These are phyloP conservation scores for Cantharellus anzutake DNA, from an alignment of 768 basidiomycete genomes.

Conservation along the genomic window DNA sequence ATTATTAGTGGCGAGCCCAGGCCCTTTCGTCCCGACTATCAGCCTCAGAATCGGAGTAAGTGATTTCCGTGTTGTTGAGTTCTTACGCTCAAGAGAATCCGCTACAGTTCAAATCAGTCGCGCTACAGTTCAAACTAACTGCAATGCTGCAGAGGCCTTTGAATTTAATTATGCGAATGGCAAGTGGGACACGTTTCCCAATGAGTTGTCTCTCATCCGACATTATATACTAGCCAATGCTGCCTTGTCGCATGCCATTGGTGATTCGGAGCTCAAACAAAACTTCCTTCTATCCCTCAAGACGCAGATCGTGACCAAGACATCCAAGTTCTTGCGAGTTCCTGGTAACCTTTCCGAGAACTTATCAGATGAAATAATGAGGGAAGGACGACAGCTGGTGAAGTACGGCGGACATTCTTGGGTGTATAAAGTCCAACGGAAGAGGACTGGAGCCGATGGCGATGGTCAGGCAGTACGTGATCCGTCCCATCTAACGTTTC, in stretches of 20 bases:
- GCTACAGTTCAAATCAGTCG: constrained; percentile 58
- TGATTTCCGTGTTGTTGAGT: constrained; percentile 6
- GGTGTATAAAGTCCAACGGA: too few relatives aligned
- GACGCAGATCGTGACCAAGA: too few relatives aligned
- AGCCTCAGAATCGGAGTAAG: constrained; percentile 73
- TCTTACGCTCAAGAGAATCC: background rate
- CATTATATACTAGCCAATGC: constrained; percentile 45
- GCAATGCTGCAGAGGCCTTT: constrained; percentile 80
- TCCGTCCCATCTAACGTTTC: too few relatives aligned
- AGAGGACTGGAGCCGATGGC: too few relatives aligned
- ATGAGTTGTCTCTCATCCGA: background rate
- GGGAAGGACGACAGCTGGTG: too few relatives aligned
- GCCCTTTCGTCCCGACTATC: constrained; percentile 84
- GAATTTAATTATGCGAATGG: constrained; percentile 95
- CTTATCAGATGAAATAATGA: too few relatives aligned
- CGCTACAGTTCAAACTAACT: constrained; percentile 51
- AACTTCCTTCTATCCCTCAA: too few relatives aligned
- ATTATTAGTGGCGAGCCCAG: constrained; percentile 67
- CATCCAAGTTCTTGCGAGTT: too few relatives aligned
- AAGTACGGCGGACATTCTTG: too few relatives aligned
- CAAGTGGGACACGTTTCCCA: constrained; percentile 15
- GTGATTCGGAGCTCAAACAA: too few relatives aligned
- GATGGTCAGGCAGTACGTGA: too few relatives aligned
- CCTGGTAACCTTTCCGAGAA: too few relatives aligned
- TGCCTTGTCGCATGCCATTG: background rate